Evolutionary conservation across 257 asterid species (phyloP).

Genomic region (Paulownia fortunei): DNA sequence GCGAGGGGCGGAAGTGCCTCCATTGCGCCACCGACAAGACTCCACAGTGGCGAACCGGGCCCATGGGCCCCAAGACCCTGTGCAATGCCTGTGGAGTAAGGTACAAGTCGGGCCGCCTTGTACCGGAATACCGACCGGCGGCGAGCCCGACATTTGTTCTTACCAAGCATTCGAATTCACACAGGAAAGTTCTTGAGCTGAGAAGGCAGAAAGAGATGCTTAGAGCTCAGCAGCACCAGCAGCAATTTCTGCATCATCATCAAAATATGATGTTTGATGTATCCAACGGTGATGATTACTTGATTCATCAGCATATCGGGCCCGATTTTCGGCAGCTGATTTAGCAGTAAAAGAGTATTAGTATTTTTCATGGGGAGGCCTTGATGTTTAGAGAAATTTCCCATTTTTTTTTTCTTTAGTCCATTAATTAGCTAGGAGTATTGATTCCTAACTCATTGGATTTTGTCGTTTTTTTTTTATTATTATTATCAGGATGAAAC

Average conservation of each 20-base stretch:
- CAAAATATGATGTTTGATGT: constrained; percentile 76
- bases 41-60: constrained; percentile 97
- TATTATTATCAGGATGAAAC: neutral
- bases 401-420: constrained; percentile 7
- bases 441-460: constrained; percentile 54
- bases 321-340: constrained; percentile 82
- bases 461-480: constrained; percentile 41
- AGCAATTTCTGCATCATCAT: constrained; percentile 59
- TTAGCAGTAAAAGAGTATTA: constrained; percentile 27
- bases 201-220: constrained; percentile 79
- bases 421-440: constrained; percentile 36
- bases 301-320: constrained; percentile 84
- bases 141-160: constrained; percentile 90
- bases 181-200: constrained; percentile 83
- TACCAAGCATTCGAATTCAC: constrained; percentile 88
- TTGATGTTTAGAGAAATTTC: constrained; percentile 24
- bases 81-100: constrained; percentile 95
- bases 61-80: constrained; percentile 92
- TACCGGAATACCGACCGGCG: constrained; percentile 94
- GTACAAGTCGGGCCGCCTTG: constrained; percentile 92
- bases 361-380: neutral
- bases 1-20: constrained; percentile 78
- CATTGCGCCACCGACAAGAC: constrained; percentile 97
- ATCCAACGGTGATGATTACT: constrained; percentile 71
- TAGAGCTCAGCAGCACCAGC: constrained; percentile 60